Percentiles rank a stretch among this genome's conserved stretches.
phyloP scores from a whole-genome alignment of 2,329 filamentous ascomycete species.

The Rachicladosporium sp. region DNA sequence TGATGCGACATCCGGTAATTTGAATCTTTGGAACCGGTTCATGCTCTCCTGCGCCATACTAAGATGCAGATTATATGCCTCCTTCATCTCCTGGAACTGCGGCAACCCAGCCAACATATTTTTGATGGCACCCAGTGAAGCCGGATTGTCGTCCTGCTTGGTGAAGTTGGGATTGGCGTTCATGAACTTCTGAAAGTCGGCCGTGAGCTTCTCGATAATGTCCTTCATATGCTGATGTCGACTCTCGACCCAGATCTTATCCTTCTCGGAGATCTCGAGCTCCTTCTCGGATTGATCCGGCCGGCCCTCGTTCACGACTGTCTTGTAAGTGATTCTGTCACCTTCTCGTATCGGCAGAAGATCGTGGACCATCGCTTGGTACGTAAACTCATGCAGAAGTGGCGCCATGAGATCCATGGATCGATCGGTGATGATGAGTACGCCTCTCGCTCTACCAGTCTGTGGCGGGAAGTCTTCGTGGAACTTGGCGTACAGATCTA shows the following conservation, averaged over 20 bases:
- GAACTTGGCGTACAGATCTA: slow-evolving; percentile 78
- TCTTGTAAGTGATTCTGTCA: slow-evolving; percentile 78
- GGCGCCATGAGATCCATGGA: slow-evolving; percentile 87
- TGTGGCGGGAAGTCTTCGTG: slow-evolving; percentile 74
- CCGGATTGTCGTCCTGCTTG: slow-evolving; percentile 43
- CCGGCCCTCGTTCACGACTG: slow-evolving; percentile 62
- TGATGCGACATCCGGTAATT: slow-evolving; percentile 74
- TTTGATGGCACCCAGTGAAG: slow-evolving; percentile 66
- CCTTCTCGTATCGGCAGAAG: slow-evolving; percentile 76
- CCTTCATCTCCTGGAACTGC: slow-evolving; percentile 91
- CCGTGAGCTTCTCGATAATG: slow-evolving; percentile 83
- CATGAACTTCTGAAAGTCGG: slow-evolving; percentile 85
- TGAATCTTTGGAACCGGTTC: slow-evolving; percentile 76
- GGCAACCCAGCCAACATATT: slow-evolving; percentile 93
- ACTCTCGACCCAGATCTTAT: slow-evolving; percentile 91
- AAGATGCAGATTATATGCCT: slow-evolving; percentile 84
- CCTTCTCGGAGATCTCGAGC: slow-evolving; percentile 79
- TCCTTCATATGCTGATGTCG: slow-evolving; percentile 96
- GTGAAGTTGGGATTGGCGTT: slow-evolving; percentile 87
- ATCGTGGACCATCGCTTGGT: slow-evolving; percentile 96
- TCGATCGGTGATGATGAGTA: slow-evolving; percentile 77
- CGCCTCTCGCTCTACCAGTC: slow-evolving; percentile 64
- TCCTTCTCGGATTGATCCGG: slow-evolving; percentile 68
- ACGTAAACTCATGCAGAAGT: slow-evolving; percentile 89
- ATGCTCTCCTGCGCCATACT: slow-evolving; percentile 97